Conservation (phyloP, 208 protist genomes). For the Leishmania tarentolae region DNA sequence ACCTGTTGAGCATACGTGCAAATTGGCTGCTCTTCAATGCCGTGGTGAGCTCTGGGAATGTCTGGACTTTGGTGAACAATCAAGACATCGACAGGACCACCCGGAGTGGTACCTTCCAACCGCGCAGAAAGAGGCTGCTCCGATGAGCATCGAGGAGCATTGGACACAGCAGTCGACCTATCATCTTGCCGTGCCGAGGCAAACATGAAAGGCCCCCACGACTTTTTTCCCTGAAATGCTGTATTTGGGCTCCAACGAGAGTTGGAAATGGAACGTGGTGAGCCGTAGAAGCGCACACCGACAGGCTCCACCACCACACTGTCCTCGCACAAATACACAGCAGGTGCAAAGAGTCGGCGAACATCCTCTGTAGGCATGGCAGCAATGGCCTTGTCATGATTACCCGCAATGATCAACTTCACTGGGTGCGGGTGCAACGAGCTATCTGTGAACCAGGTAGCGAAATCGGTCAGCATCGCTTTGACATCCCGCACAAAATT, state of each 20-base stretch:
- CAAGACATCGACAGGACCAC: constrained; percentile 55
- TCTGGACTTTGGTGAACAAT: constrained; percentile 59
- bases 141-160: background rate
- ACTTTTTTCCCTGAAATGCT: constrained; percentile 42
- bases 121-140: constrained; percentile 6
- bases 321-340: constrained; percentile 61
- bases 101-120: constrained; percentile 33
- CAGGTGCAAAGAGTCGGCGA: constrained; percentile 40
- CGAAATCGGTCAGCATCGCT: constrained; percentile 51
- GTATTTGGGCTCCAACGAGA: constrained; percentile 56
- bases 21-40: constrained; percentile 37
- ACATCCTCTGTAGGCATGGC: constrained; percentile 31
- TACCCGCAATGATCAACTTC: constrained; percentile 88
- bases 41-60: constrained; percentile 1
- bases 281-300: constrained; percentile 61
- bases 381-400: constrained; percentile 68
- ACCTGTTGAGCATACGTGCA: constrained; percentile 39
- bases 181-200: background rate
- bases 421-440: constrained; percentile 66
- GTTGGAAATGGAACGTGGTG: constrained; percentile 61
- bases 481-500: constrained; percentile 18
- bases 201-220: constrained; percentile 33
- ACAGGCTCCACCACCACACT: constrained; percentile 46
- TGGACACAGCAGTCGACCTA: background rate
- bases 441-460: constrained; percentile 51